phyloP scores from a whole-genome alignment of 352 stramenopile species.

The Globisporangium solare region DNA sequence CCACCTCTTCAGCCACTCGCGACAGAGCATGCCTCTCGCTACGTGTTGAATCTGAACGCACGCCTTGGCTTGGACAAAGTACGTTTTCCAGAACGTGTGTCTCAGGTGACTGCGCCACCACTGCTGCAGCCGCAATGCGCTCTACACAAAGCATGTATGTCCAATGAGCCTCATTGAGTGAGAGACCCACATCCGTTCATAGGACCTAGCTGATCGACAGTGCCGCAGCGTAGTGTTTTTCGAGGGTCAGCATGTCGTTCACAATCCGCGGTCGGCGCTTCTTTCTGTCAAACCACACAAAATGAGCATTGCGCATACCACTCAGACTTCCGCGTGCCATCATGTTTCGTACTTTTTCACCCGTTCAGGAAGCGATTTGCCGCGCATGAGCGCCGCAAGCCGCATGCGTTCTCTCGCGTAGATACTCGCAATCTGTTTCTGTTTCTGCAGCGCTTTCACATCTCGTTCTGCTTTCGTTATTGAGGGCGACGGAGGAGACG shows the following conservation, averaged over 20 bases:
- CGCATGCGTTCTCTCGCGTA: slow-evolving; percentile 70
- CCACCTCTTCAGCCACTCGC: slow-evolving; percentile 43
- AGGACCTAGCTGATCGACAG: not conserved
- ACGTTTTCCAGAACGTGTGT: slow-evolving; percentile 39
- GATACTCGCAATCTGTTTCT: slow-evolving; percentile 20
- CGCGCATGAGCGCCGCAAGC: slow-evolving; percentile 38
- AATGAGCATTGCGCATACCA: not conserved
- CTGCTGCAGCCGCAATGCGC: slow-evolving; percentile 39
- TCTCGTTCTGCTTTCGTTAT: slow-evolving; percentile 7
- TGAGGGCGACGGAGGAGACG: not conserved
- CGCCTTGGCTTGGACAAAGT: slow-evolving; percentile 35
- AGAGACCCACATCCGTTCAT: not conserved
- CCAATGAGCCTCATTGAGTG: not conserved
- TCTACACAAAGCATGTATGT: slow-evolving; percentile 18
- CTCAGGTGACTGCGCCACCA: slow-evolving; percentile 50
- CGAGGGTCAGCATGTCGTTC: slow-evolving; percentile 66
- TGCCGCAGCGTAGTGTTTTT: slow-evolving; percentile 47
- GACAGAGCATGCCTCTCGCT: slow-evolving; percentile 45
- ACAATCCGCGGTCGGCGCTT: slow-evolving; percentile 52
- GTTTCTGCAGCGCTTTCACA: slow-evolving; percentile 1
- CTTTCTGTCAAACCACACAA: slow-evolving; percentile 21
- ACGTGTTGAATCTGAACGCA: slow-evolving; percentile 52
- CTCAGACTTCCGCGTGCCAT: too few species aligned
- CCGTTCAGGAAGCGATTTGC: slow-evolving; percentile 33
- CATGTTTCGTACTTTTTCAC: slow-evolving; percentile 28